Conservation (phyloP, 1,284 basidiomycete species). For the Caloboletus firmus region DNA sequence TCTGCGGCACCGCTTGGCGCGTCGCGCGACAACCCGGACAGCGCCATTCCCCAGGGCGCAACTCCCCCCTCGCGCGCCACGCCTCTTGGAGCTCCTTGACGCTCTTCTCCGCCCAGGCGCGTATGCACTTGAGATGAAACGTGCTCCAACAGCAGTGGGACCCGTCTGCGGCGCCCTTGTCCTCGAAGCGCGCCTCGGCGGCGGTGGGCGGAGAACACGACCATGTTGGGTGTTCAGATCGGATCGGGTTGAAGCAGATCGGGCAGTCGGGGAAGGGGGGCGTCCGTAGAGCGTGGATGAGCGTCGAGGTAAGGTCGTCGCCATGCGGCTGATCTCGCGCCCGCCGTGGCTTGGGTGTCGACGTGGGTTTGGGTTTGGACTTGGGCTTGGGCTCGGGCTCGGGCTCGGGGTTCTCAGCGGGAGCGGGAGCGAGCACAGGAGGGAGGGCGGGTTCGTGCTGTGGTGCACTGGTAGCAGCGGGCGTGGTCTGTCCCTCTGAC, state of each 20-base stretch:
- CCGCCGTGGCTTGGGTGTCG: neutral
- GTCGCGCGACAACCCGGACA: conserved; percentile 88
- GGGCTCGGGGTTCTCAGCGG: conserved; percentile 5
- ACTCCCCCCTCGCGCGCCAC: conserved; percentile 71
- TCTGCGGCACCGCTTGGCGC: conserved; percentile 59
- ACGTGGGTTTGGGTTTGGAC: neutral
- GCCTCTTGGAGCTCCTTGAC: conserved; percentile 77
- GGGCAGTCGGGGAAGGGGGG: conserved; percentile 76
- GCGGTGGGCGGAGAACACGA: conserved; percentile 66
- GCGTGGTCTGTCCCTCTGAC: neutral
- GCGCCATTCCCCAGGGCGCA: conserved; percentile 72
- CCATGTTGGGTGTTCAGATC: conserved; percentile 73
- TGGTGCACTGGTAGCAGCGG: neutral
- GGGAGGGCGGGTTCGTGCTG: too few species aligned
- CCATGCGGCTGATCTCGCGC: conserved; percentile 16
- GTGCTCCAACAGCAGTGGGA: conserved; percentile 78
- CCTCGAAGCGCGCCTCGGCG: neutral
- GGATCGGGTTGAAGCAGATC: conserved; percentile 76
- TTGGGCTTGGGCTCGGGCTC: conserved; percentile 3
- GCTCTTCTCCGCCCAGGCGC: conserved; percentile 75
- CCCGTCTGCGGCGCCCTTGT: conserved; percentile 12
- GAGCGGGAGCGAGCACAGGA: too few species aligned
- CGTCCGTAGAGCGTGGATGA: conserved; percentile 61
- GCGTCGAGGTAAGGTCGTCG: conserved; percentile 69
- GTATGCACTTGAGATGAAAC: conserved; percentile 81